A percentile compares a stretch with the other conserved stretches of the same genome.
Conservation (phyloP, 441 rosid species). For the Dalechampia spathulata region DNA sequence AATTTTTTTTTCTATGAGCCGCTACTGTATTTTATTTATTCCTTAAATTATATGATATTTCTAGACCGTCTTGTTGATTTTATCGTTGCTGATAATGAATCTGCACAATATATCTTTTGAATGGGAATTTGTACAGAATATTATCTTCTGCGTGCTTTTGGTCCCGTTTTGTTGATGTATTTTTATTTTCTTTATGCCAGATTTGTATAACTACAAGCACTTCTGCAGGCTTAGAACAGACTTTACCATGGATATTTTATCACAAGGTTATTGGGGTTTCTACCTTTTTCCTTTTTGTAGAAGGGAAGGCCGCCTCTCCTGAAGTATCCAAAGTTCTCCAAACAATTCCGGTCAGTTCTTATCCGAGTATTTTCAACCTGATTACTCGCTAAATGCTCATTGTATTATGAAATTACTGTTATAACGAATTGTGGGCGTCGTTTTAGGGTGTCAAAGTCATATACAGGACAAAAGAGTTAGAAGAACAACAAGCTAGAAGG, state of each 20-base stretch:
- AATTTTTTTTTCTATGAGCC: no score
- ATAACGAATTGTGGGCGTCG: slow-evolving; percentile 1
- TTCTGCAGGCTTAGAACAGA: slow-evolving; percentile 86
- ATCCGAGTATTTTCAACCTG: not conserved
- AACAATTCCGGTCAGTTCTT: slow-evolving; percentile 50
- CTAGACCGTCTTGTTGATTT: no score
- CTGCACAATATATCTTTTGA: no score
- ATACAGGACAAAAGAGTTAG: slow-evolving; percentile 73
- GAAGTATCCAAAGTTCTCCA: slow-evolving; percentile 59
- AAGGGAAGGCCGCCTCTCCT: slow-evolving; percentile 83
- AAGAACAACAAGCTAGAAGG: slow-evolving; percentile 86
- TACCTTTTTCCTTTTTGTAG: slow-evolving; percentile 73
- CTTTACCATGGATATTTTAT: slow-evolving; percentile 72
- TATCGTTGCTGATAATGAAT: no score
- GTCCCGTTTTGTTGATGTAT: no score
- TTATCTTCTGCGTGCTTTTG: no score
- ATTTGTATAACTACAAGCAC: slow-evolving; percentile 79
- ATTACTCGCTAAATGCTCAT: not conserved
- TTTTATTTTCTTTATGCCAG: slow-evolving; percentile 24
- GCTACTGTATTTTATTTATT: no score
- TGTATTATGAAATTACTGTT: not conserved
- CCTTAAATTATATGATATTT: no score
- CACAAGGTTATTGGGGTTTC: slow-evolving; percentile 90
- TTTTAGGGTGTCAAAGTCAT: slow-evolving; percentile 77
- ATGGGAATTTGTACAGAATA: no score